These are phyloP conservation scores for Fusarium sororula DNA, from an alignment of 2,329 filamentous ascomycete species.

Conservation along the genomic window DNA sequence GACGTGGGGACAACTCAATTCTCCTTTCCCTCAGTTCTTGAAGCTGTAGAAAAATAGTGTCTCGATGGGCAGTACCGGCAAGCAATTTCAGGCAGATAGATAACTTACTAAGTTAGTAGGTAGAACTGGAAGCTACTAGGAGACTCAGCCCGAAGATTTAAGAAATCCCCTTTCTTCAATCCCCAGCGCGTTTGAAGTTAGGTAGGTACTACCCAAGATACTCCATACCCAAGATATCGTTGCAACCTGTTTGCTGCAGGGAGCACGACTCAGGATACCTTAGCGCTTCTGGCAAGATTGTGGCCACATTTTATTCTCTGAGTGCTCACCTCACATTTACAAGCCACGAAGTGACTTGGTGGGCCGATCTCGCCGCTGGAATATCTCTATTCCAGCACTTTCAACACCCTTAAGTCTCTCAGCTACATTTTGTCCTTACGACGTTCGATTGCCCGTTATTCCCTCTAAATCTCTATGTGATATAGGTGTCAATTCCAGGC, in stretches of 20 bases:
- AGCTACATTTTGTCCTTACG: not conserved
- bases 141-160: not conserved
- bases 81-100: not conserved
- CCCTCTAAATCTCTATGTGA: not conserved
- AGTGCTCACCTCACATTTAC: constrained; percentile 16
- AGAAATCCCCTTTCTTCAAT: not conserved
- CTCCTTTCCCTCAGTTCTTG: not conserved
- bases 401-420: not conserved
- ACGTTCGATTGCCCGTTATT: not conserved
- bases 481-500: not conserved
- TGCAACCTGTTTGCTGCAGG: constrained; percentile 13
- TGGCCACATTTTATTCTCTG: constrained; percentile 16
- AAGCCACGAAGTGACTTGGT: not conserved
- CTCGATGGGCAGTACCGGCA: not conserved
- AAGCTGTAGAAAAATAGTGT: not conserved
- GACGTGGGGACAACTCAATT: not conserved
- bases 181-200: not conserved
- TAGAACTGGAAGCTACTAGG: not conserved
- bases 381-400: not conserved
- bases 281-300: constrained; percentile 25
- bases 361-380: constrained; percentile 3
- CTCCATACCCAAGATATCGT: not conserved
- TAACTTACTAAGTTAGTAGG: not conserved
- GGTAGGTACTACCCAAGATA: not conserved
- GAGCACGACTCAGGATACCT: constrained; percentile 38